Percentiles rank a stretch among this genome's conserved stretches.
phyloP scores from a whole-genome alignment of 2,329 filamentous ascomycete genomes.

The Tolypocladium album region DNA sequence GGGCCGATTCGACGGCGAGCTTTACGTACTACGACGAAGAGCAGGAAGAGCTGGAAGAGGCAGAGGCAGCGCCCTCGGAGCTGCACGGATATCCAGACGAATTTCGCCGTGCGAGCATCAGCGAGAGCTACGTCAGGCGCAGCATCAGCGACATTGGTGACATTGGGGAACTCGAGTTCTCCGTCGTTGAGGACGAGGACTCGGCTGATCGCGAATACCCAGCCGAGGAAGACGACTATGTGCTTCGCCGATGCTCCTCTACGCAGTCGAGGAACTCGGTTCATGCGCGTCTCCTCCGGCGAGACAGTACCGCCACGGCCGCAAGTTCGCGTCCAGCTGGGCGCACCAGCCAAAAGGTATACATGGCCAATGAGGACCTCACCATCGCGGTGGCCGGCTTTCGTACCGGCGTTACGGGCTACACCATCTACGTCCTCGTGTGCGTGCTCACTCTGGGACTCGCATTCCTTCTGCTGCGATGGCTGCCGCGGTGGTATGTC shows the following conservation, averaged over 20 bases:
- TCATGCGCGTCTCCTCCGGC: conserved; percentile 57
- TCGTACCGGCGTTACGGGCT: conserved; percentile 62
- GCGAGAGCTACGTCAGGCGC: conserved; percentile 15
- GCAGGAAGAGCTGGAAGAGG: conserved; percentile 21
- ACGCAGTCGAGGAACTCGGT: conserved; percentile 44
- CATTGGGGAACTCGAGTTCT: conserved; percentile 26
- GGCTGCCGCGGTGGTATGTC: conserved; percentile 83
- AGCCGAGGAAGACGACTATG: conserved; percentile 32
- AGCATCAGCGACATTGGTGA: conserved; percentile 29
- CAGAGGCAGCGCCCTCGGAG: conserved; percentile 18
- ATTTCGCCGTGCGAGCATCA: conserved; percentile 9
- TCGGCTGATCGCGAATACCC: conserved; percentile 29
- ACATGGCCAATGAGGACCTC: conserved; percentile 86
- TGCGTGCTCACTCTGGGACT: conserved; percentile 67
- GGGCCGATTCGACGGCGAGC: conserved; percentile 76
- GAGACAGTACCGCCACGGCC: conserved; percentile 59
- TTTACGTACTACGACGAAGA: conserved; percentile 83
- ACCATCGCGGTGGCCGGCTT: conserved; percentile 93
- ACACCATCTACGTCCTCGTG: conserved; percentile 54
- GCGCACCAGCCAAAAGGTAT: conserved; percentile 76
- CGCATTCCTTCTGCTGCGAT: conserved; percentile 75
- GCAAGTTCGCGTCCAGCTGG: conserved; percentile 51
- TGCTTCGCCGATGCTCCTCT: conserved; percentile 52
- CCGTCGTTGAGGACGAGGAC: conserved; percentile 28
- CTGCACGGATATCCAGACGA: conserved; percentile 19